phyloP scores from a whole-genome alignment of 257 asterid genomes.

The Solanum bulbocastanum region DNA sequence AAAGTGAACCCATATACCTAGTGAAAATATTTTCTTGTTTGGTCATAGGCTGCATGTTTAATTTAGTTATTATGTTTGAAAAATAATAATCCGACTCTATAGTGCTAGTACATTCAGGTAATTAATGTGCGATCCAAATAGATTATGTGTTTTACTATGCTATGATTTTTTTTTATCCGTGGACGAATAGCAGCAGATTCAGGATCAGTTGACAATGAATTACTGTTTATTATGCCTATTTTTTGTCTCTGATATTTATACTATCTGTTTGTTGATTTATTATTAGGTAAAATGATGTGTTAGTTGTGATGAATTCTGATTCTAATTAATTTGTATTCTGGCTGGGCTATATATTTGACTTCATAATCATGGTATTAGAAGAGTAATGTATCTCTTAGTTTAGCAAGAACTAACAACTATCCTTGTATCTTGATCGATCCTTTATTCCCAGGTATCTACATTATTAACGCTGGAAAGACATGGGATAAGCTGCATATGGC shows the following conservation, averaged over 20 bases:
- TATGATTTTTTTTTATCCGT: background rate
- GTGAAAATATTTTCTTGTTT: background rate
- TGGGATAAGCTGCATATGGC: constrained; percentile 1
- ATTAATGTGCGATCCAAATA: background rate
- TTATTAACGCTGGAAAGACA: background rate
- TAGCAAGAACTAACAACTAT: background rate
- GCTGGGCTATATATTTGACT: background rate
- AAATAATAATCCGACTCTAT: background rate
- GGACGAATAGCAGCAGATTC: background rate
- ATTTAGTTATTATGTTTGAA: background rate
- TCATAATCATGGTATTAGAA: background rate
- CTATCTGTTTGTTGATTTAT: background rate
- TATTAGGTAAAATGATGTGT: background rate
- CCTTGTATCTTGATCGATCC: background rate
- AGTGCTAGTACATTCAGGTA: background rate
- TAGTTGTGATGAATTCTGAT: background rate
- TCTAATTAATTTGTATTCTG: background rate
- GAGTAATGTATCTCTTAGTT: background rate
- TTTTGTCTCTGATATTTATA: background rate
- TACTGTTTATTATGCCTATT: background rate
- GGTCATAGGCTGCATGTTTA: background rate
- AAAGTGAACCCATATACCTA: too few relatives aligned
- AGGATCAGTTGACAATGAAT: background rate
- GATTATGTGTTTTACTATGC: background rate
- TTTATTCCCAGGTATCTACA: background rate